Evolutionary conservation across 768 basidiomycete genomes (phyloP).

Genomic region (Crucibulum laeve): DNA sequence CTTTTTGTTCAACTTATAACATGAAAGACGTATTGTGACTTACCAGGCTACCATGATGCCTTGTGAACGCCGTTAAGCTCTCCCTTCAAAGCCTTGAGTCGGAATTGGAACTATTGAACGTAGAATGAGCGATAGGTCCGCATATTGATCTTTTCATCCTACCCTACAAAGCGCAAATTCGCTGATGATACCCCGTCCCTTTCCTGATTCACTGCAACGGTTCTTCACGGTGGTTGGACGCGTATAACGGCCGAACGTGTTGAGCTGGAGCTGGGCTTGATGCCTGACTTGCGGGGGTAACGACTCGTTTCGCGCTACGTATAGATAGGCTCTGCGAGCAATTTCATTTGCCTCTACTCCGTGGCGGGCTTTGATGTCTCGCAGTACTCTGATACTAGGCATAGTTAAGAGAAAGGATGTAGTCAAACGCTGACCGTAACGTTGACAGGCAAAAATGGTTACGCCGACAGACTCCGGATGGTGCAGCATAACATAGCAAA

Average conservation of each 20-base stretch:
- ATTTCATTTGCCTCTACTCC: constrained; percentile 76
- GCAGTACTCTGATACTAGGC: constrained; percentile 51
- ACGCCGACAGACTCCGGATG: background rate
- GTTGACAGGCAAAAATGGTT: background rate
- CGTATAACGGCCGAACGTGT: constrained; percentile 78
- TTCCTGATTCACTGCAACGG: constrained; percentile 80
- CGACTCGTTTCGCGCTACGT: constrained; percentile 87
- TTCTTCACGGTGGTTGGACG: constrained; percentile 88
- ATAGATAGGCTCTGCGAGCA: constrained; percentile 84
- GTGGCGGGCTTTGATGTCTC: constrained; percentile 75
- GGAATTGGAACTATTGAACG: constrained; percentile 75
- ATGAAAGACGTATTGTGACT: background rate
- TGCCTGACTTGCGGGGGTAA: constrained; percentile 87
- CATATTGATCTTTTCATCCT: constrained; percentile 13
- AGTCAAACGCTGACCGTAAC: background rate
- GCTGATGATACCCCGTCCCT: constrained; percentile 83
- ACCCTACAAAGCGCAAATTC: constrained; percentile 88
- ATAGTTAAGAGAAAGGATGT: constrained; percentile 14
- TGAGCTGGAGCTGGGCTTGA: constrained; percentile 91
- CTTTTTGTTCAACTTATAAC: background rate
- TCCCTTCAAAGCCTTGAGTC: constrained; percentile 75
- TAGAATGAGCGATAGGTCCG: background rate
- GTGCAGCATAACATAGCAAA: constrained; percentile 24
- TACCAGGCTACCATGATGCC: constrained; percentile 72
- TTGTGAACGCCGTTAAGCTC: constrained; percentile 87